These are phyloP conservation scores for Ophiostoma quercus DNA, from an alignment of 2,329 filamentous ascomycete species.

Conservation along the genomic window DNA sequence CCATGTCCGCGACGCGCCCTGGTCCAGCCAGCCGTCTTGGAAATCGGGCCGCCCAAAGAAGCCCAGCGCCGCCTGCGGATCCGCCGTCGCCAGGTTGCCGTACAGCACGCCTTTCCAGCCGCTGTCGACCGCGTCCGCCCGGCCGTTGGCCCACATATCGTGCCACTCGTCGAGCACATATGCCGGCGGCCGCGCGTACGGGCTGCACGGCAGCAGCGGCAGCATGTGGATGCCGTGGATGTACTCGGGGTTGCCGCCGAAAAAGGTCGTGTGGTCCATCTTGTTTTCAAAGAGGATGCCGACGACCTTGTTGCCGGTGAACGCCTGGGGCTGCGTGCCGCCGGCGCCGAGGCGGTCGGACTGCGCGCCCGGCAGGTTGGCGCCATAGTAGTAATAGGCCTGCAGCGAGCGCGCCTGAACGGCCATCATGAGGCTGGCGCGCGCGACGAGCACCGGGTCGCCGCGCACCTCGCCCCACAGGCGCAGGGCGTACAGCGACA, in stretches of 20 bases:
- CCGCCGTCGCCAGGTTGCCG: conserved; percentile 72
- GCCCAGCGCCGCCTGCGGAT: conserved; percentile 62
- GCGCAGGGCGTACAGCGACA: conserved; percentile 81
- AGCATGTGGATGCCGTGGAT: conserved; percentile 80
- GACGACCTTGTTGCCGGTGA: conserved; percentile 70
- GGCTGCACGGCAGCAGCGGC: conserved; percentile 63
- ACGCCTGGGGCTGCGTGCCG: conserved; percentile 41
- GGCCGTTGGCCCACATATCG: conserved; percentile 64
- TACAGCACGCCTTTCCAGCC: conserved; percentile 85
- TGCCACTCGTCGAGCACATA: conserved; percentile 85
- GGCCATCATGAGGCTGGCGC: conserved; percentile 77
- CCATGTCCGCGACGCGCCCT: conserved; percentile 79
- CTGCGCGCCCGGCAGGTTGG: conserved; percentile 55
- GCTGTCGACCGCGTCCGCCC: conserved; percentile 59
- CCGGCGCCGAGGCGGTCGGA: conserved; percentile 5
- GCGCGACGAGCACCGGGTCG: conserved; percentile 73
- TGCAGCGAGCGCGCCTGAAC: conserved; percentile 68
- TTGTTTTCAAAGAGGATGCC: conserved; percentile 89
- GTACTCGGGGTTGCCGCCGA: conserved; percentile 66
- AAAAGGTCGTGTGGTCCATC: conserved; percentile 86
- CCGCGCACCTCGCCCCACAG: conserved; percentile 82
- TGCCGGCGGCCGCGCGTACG: conserved; percentile 57
- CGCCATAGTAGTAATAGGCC: conserved; percentile 76
- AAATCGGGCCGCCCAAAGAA: conserved; percentile 69
- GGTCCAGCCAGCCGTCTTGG: conserved; percentile 66